Evolutionary conservation across 352 stramenopile species (phyloP).

Genomic region (Phytopythium mirpurense): DNA sequence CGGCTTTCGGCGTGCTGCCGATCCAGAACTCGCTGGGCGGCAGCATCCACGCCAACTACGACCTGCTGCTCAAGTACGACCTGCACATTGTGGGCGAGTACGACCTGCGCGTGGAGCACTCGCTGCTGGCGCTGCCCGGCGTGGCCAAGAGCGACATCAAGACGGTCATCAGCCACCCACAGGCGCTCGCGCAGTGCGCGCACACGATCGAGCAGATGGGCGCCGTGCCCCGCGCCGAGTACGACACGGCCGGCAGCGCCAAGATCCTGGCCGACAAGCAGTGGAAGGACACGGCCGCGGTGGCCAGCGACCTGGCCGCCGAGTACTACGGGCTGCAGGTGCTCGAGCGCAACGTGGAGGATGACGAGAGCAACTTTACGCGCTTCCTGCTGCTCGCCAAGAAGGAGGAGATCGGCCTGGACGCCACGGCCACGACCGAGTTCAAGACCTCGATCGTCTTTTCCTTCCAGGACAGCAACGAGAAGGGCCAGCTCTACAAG

Average conservation of each 20-base stretch:
- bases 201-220: constrained; percentile 57
- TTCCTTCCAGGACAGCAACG: constrained; percentile 62
- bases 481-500: constrained; percentile 69
- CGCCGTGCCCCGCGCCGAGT: no score
- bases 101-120: constrained; percentile 58
- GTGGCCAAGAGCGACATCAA: constrained; percentile 39
- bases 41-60: constrained; percentile 69
- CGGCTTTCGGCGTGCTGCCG: constrained; percentile 57
- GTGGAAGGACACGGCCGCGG: no score
- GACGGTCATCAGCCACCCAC: constrained; percentile 54
- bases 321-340: constrained; percentile 45
- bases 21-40: constrained; percentile 73
- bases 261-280: no score
- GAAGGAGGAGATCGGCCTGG: no score
- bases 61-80: constrained; percentile 53
- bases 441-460: constrained; percentile 71
- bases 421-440: constrained; percentile 21
- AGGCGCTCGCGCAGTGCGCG: constrained; percentile 61
- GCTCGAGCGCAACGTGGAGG: constrained; percentile 46
- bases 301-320: constrained; percentile 61
- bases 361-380: constrained; percentile 70
- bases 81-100: constrained; percentile 75
- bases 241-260: constrained; percentile 50
- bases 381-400: constrained; percentile 69
- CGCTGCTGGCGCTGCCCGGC: constrained; percentile 41